A percentile compares a stretch with the other conserved stretches of the same genome.
These are phyloP conservation scores for Spiraea crenata DNA, from an alignment of 331 rosid species.

Conservation along the genomic window DNA sequence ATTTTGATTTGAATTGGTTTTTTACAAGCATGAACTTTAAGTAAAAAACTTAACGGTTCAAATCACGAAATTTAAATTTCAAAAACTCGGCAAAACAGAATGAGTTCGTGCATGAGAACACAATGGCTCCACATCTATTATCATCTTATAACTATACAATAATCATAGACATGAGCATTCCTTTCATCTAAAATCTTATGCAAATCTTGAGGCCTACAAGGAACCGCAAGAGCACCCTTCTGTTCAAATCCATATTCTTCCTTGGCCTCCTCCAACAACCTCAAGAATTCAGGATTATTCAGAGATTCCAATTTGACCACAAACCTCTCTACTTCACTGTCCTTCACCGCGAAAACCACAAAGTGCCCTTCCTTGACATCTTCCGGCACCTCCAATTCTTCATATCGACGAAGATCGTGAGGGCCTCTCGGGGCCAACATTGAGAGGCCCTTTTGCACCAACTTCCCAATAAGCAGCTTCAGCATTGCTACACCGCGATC, in stretches of 20 bases:
- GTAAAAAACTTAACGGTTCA: no score
- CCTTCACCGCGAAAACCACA: slow-evolving; percentile 58
- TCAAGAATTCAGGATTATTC: slow-evolving; percentile 52
- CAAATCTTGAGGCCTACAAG: slow-evolving; percentile 59
- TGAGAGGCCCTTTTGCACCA: slow-evolving; percentile 39
- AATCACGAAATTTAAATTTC: no score
- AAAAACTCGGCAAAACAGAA: no score
- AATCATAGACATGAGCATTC: neutral
- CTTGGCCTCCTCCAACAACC: slow-evolving; percentile 47
- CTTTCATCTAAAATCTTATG: slow-evolving; percentile 40
- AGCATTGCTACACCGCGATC: slow-evolving; percentile 28
- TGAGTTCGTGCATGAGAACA: no score
- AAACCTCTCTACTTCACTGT: slow-evolving; percentile 58
- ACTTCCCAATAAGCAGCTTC: slow-evolving; percentile 41
- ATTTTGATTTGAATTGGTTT: no score
- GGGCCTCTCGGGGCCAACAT: slow-evolving; percentile 31
- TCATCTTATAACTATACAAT: neutral
- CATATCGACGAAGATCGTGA: slow-evolving; percentile 3
- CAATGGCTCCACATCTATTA: neutral
- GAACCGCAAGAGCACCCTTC: slow-evolving; percentile 64
- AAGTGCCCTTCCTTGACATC: slow-evolving; percentile 68
- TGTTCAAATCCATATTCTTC: slow-evolving; percentile 71
- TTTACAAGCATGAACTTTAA: no score
- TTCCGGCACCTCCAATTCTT: slow-evolving; percentile 34
- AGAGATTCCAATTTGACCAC: slow-evolving; percentile 51